Percentiles rank a stretch among this genome's conserved stretches.
phyloP scores from a whole-genome alignment of 495 filamentous ascomycete species.

The Neurospora sp. region DNA sequence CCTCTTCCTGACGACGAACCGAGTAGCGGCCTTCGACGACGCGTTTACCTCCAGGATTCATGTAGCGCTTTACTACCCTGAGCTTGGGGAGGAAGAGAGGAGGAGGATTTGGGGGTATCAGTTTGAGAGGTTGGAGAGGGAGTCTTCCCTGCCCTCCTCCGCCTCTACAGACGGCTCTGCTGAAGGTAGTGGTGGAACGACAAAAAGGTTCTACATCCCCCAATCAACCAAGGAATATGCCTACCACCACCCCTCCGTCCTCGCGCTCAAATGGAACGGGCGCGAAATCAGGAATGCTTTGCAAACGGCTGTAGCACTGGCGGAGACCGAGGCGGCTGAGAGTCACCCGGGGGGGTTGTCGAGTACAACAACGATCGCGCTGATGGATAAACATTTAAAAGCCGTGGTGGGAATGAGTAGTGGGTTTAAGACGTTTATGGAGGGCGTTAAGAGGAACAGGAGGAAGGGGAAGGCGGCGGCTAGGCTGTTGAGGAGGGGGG shows the following conservation, averaged over 20 bases:
- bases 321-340: conserved; percentile 26
- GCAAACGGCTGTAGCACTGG: conserved; percentile 35
- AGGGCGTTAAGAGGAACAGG: background rate
- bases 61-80: conserved; percentile 31
- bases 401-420: conserved; percentile 30
- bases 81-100: conserved; percentile 25
- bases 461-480: conserved; percentile 1
- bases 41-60: conserved; percentile 36
- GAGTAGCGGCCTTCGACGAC: conserved; percentile 31
- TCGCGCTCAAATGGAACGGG: conserved; percentile 26
- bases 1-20: conserved; percentile 35
- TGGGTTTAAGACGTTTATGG: conserved; percentile 29
- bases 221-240: conserved; percentile 21
- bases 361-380: conserved; percentile 3
- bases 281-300: conserved; percentile 34
- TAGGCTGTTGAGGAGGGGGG: conserved; percentile 5
- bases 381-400: conserved; percentile 26
- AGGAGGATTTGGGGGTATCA: conserved; percentile 29
- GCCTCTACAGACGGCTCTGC: background rate
- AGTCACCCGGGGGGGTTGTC: background rate
- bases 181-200: background rate
- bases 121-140: conserved; percentile 25
- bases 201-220: conserved; percentile 18
- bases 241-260: conserved; percentile 19
- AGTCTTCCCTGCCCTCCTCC: background rate